Evolutionary conservation across 768 basidiomycete species (phyloP).

Genomic region (Cystofilobasidium capitatum): DNA sequence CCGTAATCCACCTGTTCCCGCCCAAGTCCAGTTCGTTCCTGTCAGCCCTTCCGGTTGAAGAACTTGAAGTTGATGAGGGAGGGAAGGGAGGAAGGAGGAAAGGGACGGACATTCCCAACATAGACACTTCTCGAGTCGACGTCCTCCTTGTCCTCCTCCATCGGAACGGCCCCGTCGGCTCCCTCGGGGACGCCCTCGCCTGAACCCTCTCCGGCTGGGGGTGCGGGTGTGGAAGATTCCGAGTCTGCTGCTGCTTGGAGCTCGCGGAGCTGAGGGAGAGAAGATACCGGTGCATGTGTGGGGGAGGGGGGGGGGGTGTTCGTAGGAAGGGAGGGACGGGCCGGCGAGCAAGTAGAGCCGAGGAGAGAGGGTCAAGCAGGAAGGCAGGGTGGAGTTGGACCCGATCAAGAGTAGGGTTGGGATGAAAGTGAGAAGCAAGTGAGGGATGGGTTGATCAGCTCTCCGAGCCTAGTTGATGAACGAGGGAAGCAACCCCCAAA

Average conservation of each 20-base stretch:
- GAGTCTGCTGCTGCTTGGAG: conserved; percentile 31
- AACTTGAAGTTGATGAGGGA: not conserved
- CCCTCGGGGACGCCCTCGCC: conserved; percentile 41
- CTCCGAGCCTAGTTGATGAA: too few relatives aligned
- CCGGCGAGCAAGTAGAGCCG: not conserved
- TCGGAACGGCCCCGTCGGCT: conserved; percentile 48
- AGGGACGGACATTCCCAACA: conserved; percentile 70
- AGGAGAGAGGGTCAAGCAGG: not conserved
- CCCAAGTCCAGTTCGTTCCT: too few relatives aligned
- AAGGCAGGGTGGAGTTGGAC: too few relatives aligned
- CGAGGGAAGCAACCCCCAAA: too few relatives aligned
- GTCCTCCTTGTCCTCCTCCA: conserved; percentile 71
- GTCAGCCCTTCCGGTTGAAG: too few relatives aligned
- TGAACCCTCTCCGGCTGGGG: conserved; percentile 18
- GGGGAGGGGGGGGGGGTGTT: not conserved
- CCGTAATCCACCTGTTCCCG: conserved; percentile 78
- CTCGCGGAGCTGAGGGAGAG: conserved; percentile 25
- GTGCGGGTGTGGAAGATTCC: conserved; percentile 16
- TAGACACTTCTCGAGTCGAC: conserved; percentile 83
- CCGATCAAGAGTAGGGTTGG: too few relatives aligned
- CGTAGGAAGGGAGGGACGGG: not conserved
- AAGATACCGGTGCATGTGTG: not conserved
- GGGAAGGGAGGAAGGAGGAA: not conserved
- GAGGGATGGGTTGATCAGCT: too few relatives aligned
- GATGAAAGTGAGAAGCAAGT: too few relatives aligned